Percentiles rank a stretch among this genome's conserved stretches.
These are phyloP conservation scores for Sclerotinia spermophila DNA, from an alignment of 2,329 filamentous ascomycete species.

Conservation along the genomic window DNA sequence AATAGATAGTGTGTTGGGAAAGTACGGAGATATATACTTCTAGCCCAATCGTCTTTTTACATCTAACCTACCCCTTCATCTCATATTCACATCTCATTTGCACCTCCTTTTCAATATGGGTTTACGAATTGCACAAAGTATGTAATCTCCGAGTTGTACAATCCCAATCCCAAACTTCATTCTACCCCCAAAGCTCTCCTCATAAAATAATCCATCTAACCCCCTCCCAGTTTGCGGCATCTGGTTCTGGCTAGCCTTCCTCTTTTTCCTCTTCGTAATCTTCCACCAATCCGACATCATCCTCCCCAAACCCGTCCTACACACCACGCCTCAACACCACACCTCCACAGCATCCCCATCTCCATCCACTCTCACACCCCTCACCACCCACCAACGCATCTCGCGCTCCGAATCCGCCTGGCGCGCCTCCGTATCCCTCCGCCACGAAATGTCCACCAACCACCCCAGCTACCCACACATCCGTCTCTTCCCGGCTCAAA, in stretches of 20 bases:
- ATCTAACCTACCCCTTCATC: not conserved
- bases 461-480: constrained; percentile 28
- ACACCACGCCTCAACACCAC: not conserved
- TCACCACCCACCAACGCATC: constrained; percentile 29
- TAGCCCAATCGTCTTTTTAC: not conserved
- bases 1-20: not conserved
- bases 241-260: constrained; percentile 33
- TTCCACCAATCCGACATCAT: constrained; percentile 25
- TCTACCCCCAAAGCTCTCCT: not conserved
- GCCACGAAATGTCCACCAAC: constrained; percentile 28
- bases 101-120: constrained; percentile 27
- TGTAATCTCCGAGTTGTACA: not conserved
- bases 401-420: constrained; percentile 29
- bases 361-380: not conserved
- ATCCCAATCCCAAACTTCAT: not conserved
- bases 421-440: constrained; percentile 26
- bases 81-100: not conserved
- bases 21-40: not conserved
- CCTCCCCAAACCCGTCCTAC: not conserved
- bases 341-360: not conserved
- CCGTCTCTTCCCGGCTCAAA: constrained; percentile 31
- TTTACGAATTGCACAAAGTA: constrained; percentile 29
- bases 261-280: constrained; percentile 30
- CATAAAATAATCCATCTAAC: not conserved
- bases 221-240: constrained; percentile 26